A percentile compares a stretch with the other conserved stretches of the same genome.
These are phyloP conservation scores for Chenopodium formosanum DNA, from an alignment of 148 eudicot species.

Conservation along the genomic window DNA sequence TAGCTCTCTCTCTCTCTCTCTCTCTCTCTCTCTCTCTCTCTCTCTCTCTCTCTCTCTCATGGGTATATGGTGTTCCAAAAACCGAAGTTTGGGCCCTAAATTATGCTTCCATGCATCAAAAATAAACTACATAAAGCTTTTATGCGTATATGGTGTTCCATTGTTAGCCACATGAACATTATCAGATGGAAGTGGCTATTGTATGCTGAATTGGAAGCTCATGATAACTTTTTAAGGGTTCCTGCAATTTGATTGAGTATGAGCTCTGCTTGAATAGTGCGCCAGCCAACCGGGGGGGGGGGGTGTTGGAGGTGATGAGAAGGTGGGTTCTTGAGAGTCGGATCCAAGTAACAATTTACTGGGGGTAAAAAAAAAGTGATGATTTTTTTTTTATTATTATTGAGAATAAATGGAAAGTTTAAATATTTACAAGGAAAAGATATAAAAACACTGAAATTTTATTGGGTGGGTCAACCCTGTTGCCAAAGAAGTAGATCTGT, in stretches of 20 bases:
- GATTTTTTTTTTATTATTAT: too few species aligned
- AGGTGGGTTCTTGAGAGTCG: too few species aligned
- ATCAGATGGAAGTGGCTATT: not conserved
- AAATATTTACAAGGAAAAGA: not conserved
- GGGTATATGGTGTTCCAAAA: too few species aligned
- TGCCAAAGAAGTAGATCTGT: not conserved
- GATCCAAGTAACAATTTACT: too few species aligned
- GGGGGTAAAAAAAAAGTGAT: too few species aligned
- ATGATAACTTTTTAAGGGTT: not conserved
- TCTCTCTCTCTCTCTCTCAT: too few species aligned
- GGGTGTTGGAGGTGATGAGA: not conserved
- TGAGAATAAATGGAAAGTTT: too few species aligned
- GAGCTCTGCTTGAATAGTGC: not conserved
- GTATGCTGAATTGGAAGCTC: not conserved
- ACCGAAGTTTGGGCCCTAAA: too few species aligned
- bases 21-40: too few species aligned
- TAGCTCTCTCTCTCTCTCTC: too few species aligned
- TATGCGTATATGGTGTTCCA: not conserved
- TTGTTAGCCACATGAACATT: not conserved
- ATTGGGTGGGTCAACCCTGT: not conserved
- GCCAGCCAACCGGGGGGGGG: not conserved
- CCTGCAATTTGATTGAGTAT: not conserved
- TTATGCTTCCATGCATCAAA: too few species aligned
- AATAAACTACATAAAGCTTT: not conserved
- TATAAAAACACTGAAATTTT: not conserved